These are phyloP conservation scores for Colletotrichum higginsianum DNA, from an alignment of 2,329 filamentous ascomycete species.

Conservation along the genomic window DNA sequence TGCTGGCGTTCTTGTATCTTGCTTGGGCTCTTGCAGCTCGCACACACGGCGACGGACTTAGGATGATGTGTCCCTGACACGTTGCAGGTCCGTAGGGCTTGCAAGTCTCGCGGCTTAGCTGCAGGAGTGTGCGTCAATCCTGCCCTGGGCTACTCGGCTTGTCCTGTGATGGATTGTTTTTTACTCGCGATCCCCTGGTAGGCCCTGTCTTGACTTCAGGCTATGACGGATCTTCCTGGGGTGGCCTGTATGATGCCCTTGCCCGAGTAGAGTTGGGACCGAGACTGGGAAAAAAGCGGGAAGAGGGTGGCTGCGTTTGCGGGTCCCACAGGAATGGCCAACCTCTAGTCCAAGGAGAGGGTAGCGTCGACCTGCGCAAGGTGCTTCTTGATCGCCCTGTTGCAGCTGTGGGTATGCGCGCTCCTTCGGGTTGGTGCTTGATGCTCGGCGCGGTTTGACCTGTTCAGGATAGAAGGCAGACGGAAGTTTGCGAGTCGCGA, in stretches of 20 bases:
- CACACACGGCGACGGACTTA: slow-evolving; percentile 67
- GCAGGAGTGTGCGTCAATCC: slow-evolving; percentile 71
- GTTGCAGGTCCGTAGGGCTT: slow-evolving; percentile 71
- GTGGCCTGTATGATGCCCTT: slow-evolving; percentile 47
- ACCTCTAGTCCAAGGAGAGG: slow-evolving; percentile 34
- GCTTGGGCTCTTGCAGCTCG: slow-evolving; percentile 68
- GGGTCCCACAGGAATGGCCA: slow-evolving; percentile 51
- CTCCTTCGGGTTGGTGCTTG: slow-evolving; percentile 40
- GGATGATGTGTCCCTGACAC: slow-evolving; percentile 75
- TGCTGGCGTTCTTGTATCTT: slow-evolving; percentile 73
- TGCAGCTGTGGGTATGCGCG: slow-evolving; percentile 42
- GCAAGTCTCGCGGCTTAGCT: slow-evolving; percentile 67
- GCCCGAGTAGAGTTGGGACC: slow-evolving; percentile 45
- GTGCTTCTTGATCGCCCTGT: slow-evolving; percentile 42
- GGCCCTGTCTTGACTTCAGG: slow-evolving; percentile 55
- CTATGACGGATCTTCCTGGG: slow-evolving; percentile 57
- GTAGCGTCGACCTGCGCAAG: slow-evolving; percentile 34
- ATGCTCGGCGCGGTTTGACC: slow-evolving; percentile 35
- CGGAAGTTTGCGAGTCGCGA: slow-evolving; percentile 31
- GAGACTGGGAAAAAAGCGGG: slow-evolving; percentile 48
- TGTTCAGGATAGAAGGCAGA: slow-evolving; percentile 24
- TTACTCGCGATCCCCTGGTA: slow-evolving; percentile 53
- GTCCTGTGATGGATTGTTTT: slow-evolving; percentile 46
- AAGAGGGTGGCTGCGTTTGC: slow-evolving; percentile 54
- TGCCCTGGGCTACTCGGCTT: slow-evolving; percentile 45